Percentiles rank a stretch among this genome's conserved stretches.
Evolutionary conservation across 768 basidiomycete species (phyloP).

Genomic region (Leccinum subgranulosum): DNA sequence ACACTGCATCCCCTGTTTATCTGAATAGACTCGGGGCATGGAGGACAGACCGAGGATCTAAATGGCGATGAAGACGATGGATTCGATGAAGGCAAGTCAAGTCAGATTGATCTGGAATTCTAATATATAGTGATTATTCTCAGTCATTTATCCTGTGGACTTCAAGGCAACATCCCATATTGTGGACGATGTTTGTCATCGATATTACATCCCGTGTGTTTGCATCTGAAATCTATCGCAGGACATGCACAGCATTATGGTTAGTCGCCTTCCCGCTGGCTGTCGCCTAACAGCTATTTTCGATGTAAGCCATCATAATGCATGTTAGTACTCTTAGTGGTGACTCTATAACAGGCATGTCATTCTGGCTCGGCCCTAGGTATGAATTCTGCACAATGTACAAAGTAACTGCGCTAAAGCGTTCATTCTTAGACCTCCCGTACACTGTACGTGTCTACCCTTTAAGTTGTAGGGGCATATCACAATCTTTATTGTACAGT

Average conservation of each 20-base stretch:
- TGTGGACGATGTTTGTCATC: conserved; percentile 77
- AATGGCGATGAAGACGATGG: conserved; percentile 88
- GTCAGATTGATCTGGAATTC: conserved; percentile 5
- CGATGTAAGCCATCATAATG: conserved; percentile 50
- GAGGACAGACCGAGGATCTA: conserved; percentile 81
- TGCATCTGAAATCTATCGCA: conserved; percentile 24
- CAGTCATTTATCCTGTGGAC: conserved; percentile 87
- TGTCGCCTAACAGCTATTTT: conserved; percentile 86
- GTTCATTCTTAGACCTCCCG: conserved; percentile 50
- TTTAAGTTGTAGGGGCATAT: neutral
- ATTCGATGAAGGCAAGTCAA: conserved; percentile 62
- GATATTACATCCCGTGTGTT: neutral
- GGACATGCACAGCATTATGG: conserved; percentile 79
- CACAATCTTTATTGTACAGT: conserved; percentile 39
- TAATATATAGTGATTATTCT: neutral
- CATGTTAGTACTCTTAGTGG: neutral
- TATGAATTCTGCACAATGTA: conserved; percentile 27
- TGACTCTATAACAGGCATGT: conserved; percentile 53
- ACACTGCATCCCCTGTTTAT: neutral
- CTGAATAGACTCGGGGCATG: conserved; percentile 81
- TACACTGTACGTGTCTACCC: conserved; percentile 48
- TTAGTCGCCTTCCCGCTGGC: conserved; percentile 73
- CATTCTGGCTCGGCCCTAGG: conserved; percentile 90
- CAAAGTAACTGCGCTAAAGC: neutral
- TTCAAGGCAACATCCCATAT: conserved; percentile 68